Conservation (phyloP, 208 protist species). For the Phytomonas sp. region DNA sequence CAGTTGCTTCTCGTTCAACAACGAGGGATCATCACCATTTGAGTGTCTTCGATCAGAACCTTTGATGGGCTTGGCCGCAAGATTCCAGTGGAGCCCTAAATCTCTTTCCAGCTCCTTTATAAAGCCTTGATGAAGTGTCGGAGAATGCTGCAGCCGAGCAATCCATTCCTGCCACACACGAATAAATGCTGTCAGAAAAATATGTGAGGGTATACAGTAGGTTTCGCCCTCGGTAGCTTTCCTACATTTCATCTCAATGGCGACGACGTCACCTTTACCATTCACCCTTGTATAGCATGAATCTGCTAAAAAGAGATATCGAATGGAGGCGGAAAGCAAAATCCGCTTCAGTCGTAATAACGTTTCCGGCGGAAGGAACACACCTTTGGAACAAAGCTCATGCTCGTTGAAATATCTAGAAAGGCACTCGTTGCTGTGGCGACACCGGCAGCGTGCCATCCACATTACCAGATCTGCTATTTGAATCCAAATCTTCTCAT, state of each 20-base stretch:
- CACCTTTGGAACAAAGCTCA: neutral
- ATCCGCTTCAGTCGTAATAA: neutral
- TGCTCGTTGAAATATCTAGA: neutral
- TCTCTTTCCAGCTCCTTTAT: neutral
- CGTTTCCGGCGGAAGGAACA: neutral
- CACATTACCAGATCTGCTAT: neutral
- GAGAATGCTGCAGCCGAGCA: neutral
- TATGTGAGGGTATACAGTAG: neutral
- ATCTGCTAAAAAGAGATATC: neutral
- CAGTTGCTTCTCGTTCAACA: neutral
- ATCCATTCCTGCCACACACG: neutral
- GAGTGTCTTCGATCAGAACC: neutral
- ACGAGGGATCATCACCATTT: neutral
- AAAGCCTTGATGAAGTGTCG: neutral
- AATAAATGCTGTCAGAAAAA: neutral
- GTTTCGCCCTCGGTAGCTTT: neutral
- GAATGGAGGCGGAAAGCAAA: neutral
- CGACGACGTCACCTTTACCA: neutral
- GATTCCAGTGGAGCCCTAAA: neutral
- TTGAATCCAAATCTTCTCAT: slow-evolving; percentile 1
- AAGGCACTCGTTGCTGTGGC: neutral
- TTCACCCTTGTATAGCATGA: neutral
- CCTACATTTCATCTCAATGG: neutral
- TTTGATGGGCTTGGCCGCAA: neutral
- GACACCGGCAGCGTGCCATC: neutral